Evolutionary conservation across 1,139 yeast species (phyloP), one percentile per base, ranked within the genome.

Genomic region (Candida pseudocylindracea): DNA sequence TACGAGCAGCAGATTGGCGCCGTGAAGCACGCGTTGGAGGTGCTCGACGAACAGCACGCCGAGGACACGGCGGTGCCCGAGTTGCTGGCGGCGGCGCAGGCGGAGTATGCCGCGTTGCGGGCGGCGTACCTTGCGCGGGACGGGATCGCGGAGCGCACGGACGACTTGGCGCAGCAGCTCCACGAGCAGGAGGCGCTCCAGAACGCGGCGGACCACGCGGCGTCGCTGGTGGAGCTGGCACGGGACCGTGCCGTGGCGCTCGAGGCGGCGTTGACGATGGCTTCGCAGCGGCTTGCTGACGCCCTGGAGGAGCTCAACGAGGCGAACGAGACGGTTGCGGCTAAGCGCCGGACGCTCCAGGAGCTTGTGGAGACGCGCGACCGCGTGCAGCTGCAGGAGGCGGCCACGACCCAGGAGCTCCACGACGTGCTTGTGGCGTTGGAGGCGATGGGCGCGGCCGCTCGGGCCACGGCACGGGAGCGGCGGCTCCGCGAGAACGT

Each of bases 391-490:
- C 20, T 4, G 20, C 20, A 63, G 37, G 81, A 72, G 41, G 51
- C 58, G 28, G 67, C 63, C 37, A 45, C 72, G 15, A 78, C 75
- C 39, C 60, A 73, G n/a, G 66, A 68, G 42, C 54, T 83, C 34
- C 66, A 74, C 39, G 73, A 70, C 33, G 62, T 72, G 1, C 57
- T 79, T 30, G 44, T 67, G 2, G 64, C 64, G 41, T 51, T 83
- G 32, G 78, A 78, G 38, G 93, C 79, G 37, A 52, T 78, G 29
- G 70, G 71, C 33, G 80, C 93, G 0, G 70, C 64, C 34, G 76
- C 72, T 49, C 64, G 88, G 41, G 95, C 81, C 44, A 63, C 81
- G 1, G 66, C 67, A 35, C 67, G 68, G 37, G 93, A 79, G 41
- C 60, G 65, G 36, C 67, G 62, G 40, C 53, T 76, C 33, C 60